Evolutionary conservation across 176 grass and related monocot species (phyloP), one percentile per base, ranked within the genome.

Genomic region (Zea mays): DNA sequence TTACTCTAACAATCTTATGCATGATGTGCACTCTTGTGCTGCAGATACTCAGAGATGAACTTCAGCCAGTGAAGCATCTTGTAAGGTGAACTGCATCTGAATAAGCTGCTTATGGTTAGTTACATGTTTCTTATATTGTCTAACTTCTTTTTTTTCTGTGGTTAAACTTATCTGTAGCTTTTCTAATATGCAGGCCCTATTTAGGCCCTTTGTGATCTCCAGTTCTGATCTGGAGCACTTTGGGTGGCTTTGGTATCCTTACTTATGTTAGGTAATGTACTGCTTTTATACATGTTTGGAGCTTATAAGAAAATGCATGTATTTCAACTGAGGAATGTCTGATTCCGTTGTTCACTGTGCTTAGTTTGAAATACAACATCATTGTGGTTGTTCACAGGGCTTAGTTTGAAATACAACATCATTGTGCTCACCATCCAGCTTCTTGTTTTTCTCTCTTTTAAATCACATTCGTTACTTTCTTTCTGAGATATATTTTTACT

Each of bases 41-140:
- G 54, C 88, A 99, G 96, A 90, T 99, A 99, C 76, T 99, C 96
- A 42, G 92, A 99, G 85, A 99, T 99, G 92, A 96, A 95, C 81
- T 99, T 99, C 76, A 93, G 96, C 71, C 92, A 95, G 74, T 93
- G 81, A 99, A 86, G 73, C 61, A 66, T 79, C 71, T 76, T 77
- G 59, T 72, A 66, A 60, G 82, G 82, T 65, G 65, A 60, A 72
- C 33, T 67, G 49, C 77, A 89, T 85, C 66, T 72, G 46, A 88
- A 88, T 84, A 82, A 81, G 83, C 72, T 81, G 41, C 65, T 80
- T 85, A 66, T 66, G 78, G 82, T 85, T 54, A 85, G 82, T 85
- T 61, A 33, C 48, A 58, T 74, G 8, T 71, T 72, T 51, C 77
- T 41, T 49, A 10, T 60, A 86, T 69, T 16, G 42, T 41, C 35